A percentile compares a stretch with the other conserved stretches of the same genome.
Evolutionary conservation across 495 filamentous ascomycete genomes (phyloP).

Genomic region (Terfezia claveryi): DNA sequence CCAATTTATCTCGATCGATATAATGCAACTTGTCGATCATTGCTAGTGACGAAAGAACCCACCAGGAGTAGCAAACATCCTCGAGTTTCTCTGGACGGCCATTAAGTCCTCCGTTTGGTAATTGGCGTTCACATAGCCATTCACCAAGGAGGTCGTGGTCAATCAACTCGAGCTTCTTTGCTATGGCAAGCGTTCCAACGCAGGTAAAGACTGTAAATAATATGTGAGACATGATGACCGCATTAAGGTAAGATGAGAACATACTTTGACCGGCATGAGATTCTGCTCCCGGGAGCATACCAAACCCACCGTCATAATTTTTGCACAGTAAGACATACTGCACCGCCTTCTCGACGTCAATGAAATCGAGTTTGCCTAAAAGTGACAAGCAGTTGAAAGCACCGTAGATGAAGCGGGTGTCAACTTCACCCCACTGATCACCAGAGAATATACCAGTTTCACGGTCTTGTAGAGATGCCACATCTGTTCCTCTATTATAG

Average conservation of each 20-base stretch:
- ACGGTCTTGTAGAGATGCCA: constrained; percentile 57
- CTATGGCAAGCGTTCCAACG: constrained; percentile 69
- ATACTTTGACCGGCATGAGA: constrained; percentile 63
- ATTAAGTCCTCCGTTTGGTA: constrained; percentile 72
- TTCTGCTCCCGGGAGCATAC: constrained; percentile 68
- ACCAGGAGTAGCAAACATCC: constrained; percentile 98
- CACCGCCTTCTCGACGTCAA: constrained; percentile 62
- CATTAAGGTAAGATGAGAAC: background rate
- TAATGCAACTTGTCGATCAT: constrained; percentile 79
- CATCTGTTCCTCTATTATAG: constrained; percentile 29
- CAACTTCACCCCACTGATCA: constrained; percentile 87
- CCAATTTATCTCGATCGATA: constrained; percentile 64
- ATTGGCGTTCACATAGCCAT: constrained; percentile 85
- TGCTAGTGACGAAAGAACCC: constrained; percentile 70
- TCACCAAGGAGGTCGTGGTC: constrained; percentile 57
- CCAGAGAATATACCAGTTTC: constrained; percentile 72
- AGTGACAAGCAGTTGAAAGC: constrained; percentile 73
- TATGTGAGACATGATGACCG: background rate
- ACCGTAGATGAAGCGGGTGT: constrained; percentile 83
- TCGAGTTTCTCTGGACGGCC: constrained; percentile 87
- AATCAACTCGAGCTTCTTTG: constrained; percentile 58
- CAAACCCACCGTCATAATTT: constrained; percentile 88
- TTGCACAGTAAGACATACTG: constrained; percentile 54
- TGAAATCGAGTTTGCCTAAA: constrained; percentile 40
- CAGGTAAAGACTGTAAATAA: constrained; percentile 48